phyloP scores from a whole-genome alignment of 139 green algal species.

The Chlamydomonas eustigma region DNA sequence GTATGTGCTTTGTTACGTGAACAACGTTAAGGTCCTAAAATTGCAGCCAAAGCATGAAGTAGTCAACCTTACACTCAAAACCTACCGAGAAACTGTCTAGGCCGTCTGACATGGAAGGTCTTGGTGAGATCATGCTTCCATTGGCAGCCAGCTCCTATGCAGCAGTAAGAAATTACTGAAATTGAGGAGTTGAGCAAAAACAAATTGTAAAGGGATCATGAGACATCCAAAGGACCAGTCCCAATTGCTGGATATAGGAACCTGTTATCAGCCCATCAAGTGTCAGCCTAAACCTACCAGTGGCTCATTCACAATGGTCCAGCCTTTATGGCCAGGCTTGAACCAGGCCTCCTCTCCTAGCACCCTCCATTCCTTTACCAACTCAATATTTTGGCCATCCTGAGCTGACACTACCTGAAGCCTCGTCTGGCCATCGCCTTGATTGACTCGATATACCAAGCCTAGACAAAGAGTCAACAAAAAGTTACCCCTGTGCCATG shows the following conservation, averaged over 20 bases:
- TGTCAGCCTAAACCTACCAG: slow-evolving; percentile 32
- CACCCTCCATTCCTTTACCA: slow-evolving; percentile 14
- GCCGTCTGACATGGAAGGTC: neutral
- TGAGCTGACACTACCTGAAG: slow-evolving; percentile 18
- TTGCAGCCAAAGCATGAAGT: neutral
- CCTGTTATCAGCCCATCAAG: too few relatives aligned
- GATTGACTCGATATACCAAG: neutral
- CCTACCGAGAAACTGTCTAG: neutral
- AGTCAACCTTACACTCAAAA: neutral
- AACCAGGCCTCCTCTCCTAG: slow-evolving; percentile 35
- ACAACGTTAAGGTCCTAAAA: neutral
- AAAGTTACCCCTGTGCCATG: neutral
- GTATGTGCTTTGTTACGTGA: too few relatives aligned
- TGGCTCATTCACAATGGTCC: slow-evolving; percentile 41
- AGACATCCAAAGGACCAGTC: neutral
- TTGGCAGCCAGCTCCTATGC: neutral
- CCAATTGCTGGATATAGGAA: too few relatives aligned
- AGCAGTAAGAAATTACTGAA: neutral
- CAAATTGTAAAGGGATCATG: neutral
- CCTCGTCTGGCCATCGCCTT: neutral
- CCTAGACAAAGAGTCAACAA: neutral
- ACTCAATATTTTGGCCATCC: slow-evolving; percentile 16
- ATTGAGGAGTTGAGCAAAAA: neutral
- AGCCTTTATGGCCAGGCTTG: slow-evolving; percentile 29
- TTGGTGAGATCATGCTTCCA: neutral